Evolutionary conservation across 352 stramenopile species (phyloP).

Genomic region (Globisporangium paroecandrum): DNA sequence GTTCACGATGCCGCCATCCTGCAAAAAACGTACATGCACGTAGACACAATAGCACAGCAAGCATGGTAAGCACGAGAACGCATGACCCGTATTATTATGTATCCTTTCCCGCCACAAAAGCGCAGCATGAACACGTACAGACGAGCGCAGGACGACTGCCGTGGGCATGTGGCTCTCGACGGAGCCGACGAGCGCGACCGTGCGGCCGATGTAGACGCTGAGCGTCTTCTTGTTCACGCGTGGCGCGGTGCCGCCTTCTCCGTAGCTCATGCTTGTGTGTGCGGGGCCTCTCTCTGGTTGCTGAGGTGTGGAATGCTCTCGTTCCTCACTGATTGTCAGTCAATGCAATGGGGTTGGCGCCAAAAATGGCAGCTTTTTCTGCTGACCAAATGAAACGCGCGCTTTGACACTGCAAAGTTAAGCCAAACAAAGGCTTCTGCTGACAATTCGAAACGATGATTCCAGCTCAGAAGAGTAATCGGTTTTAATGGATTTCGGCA

Average conservation of each 20-base stretch:
- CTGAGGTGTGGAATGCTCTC: not conserved
- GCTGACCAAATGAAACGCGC: too few relatives aligned
- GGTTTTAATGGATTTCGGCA: too few relatives aligned
- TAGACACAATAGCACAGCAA: not conserved
- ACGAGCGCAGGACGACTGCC: conserved; percentile 67
- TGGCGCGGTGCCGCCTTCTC: conserved; percentile 59
- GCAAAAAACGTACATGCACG: conserved; percentile 4
- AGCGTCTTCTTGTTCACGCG: conserved; percentile 83
- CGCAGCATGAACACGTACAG: conserved; percentile 32
- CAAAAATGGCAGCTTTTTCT: not conserved
- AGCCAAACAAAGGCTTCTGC: too few relatives aligned
- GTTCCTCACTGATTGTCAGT: not conserved
- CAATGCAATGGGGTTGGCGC: not conserved
- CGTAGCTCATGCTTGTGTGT: conserved; percentile 44
- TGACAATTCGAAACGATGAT: too few relatives aligned
- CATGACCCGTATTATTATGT: not conserved
- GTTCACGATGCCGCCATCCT: conserved; percentile 81
- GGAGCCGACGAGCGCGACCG: conserved; percentile 69
- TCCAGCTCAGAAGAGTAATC: too few relatives aligned
- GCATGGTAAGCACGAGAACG: not conserved
- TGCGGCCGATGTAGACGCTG: conserved; percentile 55
- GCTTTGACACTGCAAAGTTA: too few relatives aligned
- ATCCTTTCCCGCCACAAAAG: not conserved
- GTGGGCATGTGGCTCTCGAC: conserved; percentile 76
- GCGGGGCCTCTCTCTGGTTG: not conserved